Percentiles rank a stretch among this genome's conserved stretches.
phyloP scores from a whole-genome alignment of 768 basidiomycete genomes.

The Phaffia tasmanica region DNA sequence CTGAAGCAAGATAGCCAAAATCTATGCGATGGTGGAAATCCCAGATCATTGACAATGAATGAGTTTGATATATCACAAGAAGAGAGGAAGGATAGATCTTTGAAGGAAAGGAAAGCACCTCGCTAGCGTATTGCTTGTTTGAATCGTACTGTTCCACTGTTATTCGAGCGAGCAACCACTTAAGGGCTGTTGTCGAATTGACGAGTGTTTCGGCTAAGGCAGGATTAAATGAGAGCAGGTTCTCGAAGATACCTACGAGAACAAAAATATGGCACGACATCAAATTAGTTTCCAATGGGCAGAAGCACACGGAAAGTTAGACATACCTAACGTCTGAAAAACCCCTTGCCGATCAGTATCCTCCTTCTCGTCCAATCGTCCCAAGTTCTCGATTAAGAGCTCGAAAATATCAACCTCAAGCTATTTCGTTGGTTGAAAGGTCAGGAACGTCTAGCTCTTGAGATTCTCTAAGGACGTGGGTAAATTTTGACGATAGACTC shows the following conservation, averaged over 20 bases:
- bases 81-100: not conserved
- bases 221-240: slow-evolving; percentile 75
- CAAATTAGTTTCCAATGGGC: slow-evolving; percentile 4
- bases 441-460: slow-evolving; percentile 7
- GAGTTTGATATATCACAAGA: not conserved
- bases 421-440: slow-evolving; percentile 40
- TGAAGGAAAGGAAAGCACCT: slow-evolving; percentile 42
- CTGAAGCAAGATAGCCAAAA: slow-evolving; percentile 76
- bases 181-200: slow-evolving; percentile 56
- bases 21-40: not conserved
- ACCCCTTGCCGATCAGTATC: slow-evolving; percentile 85
- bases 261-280: not conserved
- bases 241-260: slow-evolving; percentile 73
- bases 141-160: slow-evolving; percentile 65
- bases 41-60: not conserved
- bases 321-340: slow-evolving; percentile 75
- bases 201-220: slow-evolving; percentile 59
- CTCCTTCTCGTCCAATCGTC: slow-evolving; percentile 77
- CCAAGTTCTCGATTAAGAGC: slow-evolving; percentile 75
- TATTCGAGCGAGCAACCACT: slow-evolving; percentile 70
- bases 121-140: slow-evolving; percentile 85
- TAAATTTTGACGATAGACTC: slow-evolving; percentile 33
- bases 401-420: slow-evolving; percentile 74
- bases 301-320: not conserved
- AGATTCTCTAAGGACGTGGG: too few relatives aligned